Evolutionary conservation across 75 land plant genomes (phyloP).

Genomic region (Picea sitchensis): DNA sequence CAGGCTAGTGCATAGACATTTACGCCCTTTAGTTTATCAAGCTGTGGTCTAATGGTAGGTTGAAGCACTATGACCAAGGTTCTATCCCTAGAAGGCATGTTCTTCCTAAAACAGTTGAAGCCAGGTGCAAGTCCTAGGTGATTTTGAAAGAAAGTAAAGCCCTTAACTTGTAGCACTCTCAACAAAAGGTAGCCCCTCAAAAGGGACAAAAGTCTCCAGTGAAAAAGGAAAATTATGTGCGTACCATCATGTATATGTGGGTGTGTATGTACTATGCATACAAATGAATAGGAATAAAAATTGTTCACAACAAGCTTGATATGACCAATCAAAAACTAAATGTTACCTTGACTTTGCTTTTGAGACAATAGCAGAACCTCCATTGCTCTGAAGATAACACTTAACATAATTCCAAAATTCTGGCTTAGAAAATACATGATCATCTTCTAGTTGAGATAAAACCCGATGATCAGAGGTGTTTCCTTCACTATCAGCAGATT

Average conservation of each 20-base stretch:
- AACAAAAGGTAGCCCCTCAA: not conserved
- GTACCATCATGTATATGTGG: not conserved
- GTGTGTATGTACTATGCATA: no score
- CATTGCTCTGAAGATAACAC: constrained; percentile 29
- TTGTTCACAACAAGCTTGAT: no score
- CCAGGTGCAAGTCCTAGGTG: not conserved
- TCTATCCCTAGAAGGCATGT: not conserved
- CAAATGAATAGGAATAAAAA: not conserved
- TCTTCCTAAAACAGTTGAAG: not conserved
- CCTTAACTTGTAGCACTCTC: not conserved
- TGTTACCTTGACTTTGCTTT: constrained; percentile 44
- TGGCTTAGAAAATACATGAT: constrained; percentile 20
- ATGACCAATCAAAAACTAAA: no score
- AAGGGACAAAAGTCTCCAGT: not conserved
- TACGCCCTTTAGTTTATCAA: no score
- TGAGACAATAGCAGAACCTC: constrained; percentile 25
- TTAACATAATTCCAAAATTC: constrained; percentile 44
- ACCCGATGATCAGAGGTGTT: not conserved
- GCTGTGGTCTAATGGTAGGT: not conserved
- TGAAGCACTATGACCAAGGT: not conserved
- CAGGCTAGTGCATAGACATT: no score
- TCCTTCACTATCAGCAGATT: not conserved
- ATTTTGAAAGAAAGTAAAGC: not conserved
- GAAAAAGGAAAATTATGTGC: not conserved
- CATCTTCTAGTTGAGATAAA: constrained; percentile 10